Evolutionary conservation across 2,329 filamentous ascomycete genomes (phyloP), one percentile per base, ranked within the genome.

Genomic region (Macrophomina tecta): DNA sequence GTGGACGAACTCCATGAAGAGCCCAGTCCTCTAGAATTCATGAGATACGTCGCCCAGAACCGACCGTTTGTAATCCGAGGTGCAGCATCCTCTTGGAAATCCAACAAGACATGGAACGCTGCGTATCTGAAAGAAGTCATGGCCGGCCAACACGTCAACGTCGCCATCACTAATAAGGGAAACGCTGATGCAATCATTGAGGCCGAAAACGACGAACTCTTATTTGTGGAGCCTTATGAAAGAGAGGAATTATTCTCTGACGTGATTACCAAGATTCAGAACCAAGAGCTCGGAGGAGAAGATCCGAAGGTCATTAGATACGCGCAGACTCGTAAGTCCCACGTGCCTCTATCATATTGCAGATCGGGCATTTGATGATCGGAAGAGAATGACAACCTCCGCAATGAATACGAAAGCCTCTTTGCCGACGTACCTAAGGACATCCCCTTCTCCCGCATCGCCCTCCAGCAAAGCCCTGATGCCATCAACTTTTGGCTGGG

Each of bases 401-500:
- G 89, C 2, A 83, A 88, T 68, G 92, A 95, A 77, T 95, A 94
- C 75, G 69, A 80, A 0, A 72, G 82, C 0, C 83, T 95, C 2
- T 88, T 89, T 73, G 73, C 80, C 0, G 85, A 91, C 70, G 86
- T 92, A 0, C 89, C 88, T 11, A 77, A 77, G 2, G 84, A 86
- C 65, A 88, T 94, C 55, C 85, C 90, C 1, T 95, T 91, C 75
- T 91, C 91, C 0, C 86, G 89, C 34, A 88, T 92, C 68, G 91
- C 91, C 0, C 85, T 94, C 0, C 81, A 85, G 46, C 82, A 84
- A 58, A 73, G 80, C 0, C 90, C 91, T 0, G 92, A 95, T 69
- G 92, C 92, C 14, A 86, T 93, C 69, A 95, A 95, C 74, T 83
- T 95, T 73, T 94, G 92, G 92, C 88, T 95, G 60, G 92, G 92